A percentile compares a stretch with the other conserved stretches of the same genome.
Conservation (phyloP, 2,329 filamentous ascomycete species). For the Coniochaeta prunicola region DNA sequence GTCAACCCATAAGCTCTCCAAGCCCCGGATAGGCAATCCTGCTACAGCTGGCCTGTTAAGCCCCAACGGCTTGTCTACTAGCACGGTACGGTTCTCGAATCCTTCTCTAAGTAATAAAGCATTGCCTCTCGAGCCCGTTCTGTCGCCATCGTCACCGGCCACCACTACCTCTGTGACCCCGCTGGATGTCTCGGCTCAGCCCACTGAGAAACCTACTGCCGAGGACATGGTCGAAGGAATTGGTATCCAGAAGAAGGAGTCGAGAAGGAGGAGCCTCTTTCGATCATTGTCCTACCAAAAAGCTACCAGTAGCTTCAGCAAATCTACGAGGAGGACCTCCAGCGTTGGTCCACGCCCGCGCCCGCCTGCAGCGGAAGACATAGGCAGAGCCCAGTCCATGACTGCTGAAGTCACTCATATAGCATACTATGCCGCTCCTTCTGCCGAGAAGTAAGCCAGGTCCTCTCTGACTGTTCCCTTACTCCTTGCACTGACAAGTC, state of each 20-base stretch:
- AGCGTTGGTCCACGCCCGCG: slow-evolving; percentile 19
- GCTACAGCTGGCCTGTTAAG: slow-evolving; percentile 33
- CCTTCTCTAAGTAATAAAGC: slow-evolving; percentile 16
- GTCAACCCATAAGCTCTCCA: slow-evolving; percentile 42
- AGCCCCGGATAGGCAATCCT: slow-evolving; percentile 36
- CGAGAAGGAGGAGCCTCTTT: slow-evolving; percentile 22
- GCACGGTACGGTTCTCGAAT: slow-evolving; percentile 19
- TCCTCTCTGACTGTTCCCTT: background rate
- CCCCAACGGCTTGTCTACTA: slow-evolving; percentile 24
- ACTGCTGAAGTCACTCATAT: slow-evolving; percentile 19
- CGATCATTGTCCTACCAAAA: slow-evolving; percentile 27
- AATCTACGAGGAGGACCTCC: slow-evolving; percentile 18
- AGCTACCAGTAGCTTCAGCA: slow-evolving; percentile 5
- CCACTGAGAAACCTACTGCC: background rate
- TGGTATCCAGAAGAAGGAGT: slow-evolving; percentile 13
- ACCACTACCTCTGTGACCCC: slow-evolving; percentile 7
- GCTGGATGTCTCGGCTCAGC: background rate
- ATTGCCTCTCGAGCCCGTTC: slow-evolving; percentile 14
- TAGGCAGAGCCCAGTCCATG: slow-evolving; percentile 24
- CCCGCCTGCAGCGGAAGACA: slow-evolving; percentile 13
- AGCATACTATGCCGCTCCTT: slow-evolving; percentile 17
- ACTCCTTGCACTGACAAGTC: slow-evolving; percentile 7
- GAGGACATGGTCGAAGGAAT: slow-evolving; percentile 5
- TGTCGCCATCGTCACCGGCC: slow-evolving; percentile 9
- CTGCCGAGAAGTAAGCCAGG: slow-evolving; percentile 18